A percentile compares a stretch with the other conserved stretches of the same genome.
These are phyloP conservation scores for Cochlearia excelsa DNA, from an alignment of 345 rosid genomes.

Conservation along the genomic window DNA sequence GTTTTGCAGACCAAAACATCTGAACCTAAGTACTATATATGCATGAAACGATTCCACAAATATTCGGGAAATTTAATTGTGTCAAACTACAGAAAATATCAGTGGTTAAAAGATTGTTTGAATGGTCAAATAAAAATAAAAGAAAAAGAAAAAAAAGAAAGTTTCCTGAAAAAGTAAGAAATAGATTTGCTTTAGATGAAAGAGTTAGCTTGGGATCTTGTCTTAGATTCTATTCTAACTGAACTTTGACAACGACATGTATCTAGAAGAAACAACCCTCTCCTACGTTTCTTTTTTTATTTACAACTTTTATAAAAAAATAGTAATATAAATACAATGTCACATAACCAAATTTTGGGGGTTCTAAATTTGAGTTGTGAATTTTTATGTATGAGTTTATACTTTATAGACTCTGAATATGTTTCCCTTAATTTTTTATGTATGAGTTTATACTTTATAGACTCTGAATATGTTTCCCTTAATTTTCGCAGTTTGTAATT, in stretches of 20 bases:
- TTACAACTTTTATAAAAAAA: slow-evolving; percentile 1
- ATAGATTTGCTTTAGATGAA: slow-evolving; percentile 38
- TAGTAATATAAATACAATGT: neutral
- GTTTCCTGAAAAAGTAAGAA: slow-evolving; percentile 34
- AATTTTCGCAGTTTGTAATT: too few species aligned
- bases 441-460: too few species aligned
- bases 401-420: too few species aligned
- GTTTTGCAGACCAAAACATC: neutral
- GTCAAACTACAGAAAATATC: neutral
- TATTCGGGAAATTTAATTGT: neutral
- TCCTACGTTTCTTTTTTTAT: slow-evolving; percentile 15
- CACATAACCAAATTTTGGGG: too few species aligned
- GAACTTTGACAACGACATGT: slow-evolving; percentile 35
- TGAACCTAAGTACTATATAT: neutral
- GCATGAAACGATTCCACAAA: neutral
- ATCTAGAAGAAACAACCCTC: slow-evolving; percentile 41
- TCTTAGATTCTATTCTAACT: slow-evolving; percentile 40
- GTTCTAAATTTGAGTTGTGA: too few species aligned
- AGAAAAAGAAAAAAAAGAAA: slow-evolving; percentile 7
- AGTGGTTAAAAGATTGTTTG: neutral
- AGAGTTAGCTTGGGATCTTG: slow-evolving; percentile 43
- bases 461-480: too few species aligned
- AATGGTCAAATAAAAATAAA: slow-evolving; percentile 6
- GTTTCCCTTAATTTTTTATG: too few species aligned
- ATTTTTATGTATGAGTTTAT: too few species aligned